Base-by-base conservation (phyloP, 164 flowering plant species). In the Magnolia officinalis region DNA sequence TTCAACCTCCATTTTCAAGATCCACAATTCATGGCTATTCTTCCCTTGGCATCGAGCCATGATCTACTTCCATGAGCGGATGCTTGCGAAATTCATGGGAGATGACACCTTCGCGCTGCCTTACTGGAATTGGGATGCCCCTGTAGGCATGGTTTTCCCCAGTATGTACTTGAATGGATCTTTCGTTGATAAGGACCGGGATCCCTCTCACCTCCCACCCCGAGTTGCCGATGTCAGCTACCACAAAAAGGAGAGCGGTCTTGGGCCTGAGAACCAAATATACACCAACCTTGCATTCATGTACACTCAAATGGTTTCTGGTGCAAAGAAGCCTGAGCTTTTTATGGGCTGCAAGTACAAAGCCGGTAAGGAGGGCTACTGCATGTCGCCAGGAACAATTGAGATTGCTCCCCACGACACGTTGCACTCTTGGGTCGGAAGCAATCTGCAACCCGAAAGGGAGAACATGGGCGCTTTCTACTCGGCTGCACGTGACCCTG, bases 11-110 rank as follows among this genome's bases (percentile, higher is more conserved):
- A 14, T 55, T 50, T 24, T 67, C 16, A 52, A 67, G 45, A 59
- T 75, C 24, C 77, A 75, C 50, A 18, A 6, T 19, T 65, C 71
- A 6, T 67, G 72, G 64, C 63, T 75, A 67, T 75, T 75, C 67
- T 23, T 69, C 72, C 78, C 78, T 7, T 75, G 78, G 78, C 78
- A 75, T 66, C 49, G 78, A 1, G 6, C 18, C 29, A 50, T 67
- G 50, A n/a, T 75, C 72, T 75, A 75, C 73, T 69, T 75, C 78
- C 69, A 29, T 20, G 78, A 75, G 67, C 23, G 67, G 51, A 75
- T 75, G 67, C 73, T 75, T 1, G 78, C 72, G 1, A 75, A 75
- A 24, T n/a, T 75, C 65, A 69, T 69, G 21, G 73, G 65, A 4
- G 78, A 75, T n/a, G 72, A 75, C 50, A 23, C 72, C 50, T 67